Percentiles rank a stretch among this genome's conserved stretches.
These are phyloP conservation scores for Saccharomyces paradoxus DNA, from an alignment of 805 yeast genomes.

Conservation along the genomic window DNA sequence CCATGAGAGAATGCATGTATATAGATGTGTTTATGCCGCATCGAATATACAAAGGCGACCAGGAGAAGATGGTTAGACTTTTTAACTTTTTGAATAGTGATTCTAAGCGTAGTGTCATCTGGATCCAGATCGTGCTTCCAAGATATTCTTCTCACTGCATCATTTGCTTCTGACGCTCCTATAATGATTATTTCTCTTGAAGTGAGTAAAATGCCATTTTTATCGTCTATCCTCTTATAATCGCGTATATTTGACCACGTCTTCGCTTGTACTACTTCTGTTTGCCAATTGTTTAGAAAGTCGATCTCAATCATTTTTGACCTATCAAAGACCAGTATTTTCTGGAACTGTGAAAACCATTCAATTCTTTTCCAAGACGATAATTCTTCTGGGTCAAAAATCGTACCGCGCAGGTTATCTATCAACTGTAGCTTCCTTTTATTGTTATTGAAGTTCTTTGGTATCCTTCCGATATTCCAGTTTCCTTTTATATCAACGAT, in stretches of 20 bases:
- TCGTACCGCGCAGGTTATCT: conserved; percentile 17
- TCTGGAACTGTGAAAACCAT: conserved; percentile 35
- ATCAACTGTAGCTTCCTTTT: conserved; percentile 9
- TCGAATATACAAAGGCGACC: conserved; percentile 16
- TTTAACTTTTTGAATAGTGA: conserved; percentile 29
- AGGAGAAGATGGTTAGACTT: conserved; percentile 4
- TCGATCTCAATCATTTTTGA: conserved; percentile 34
- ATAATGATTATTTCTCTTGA: conserved; percentile 58
- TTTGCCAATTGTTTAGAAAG: conserved; percentile 23
- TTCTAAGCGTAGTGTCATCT: conserved; percentile 44
- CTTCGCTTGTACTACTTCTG: conserved; percentile 39
- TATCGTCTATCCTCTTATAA: conserved; percentile 28
- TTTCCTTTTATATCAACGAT: conserved; percentile 47
- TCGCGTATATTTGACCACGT: conserved; percentile 49
- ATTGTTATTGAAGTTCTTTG: conserved; percentile 6
- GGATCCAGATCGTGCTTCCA: conserved; percentile 65
- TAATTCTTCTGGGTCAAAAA: conserved; percentile 41
- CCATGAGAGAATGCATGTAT: conserved; percentile 14
- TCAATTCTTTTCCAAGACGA: conserved; percentile 47
- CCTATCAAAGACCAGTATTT: conserved; percentile 36
- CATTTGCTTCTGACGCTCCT: conserved; percentile 24
- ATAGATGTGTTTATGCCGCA: conserved; percentile 12
- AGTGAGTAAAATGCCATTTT: conserved; percentile 49
- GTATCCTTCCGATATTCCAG: conserved; percentile 37
- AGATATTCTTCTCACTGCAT: conserved; percentile 43